Percentiles rank a stretch among this genome's conserved stretches.
These are phyloP conservation scores for Saururus chinensis DNA, from an alignment of 164 flowering plant species.

Conservation along the genomic window DNA sequence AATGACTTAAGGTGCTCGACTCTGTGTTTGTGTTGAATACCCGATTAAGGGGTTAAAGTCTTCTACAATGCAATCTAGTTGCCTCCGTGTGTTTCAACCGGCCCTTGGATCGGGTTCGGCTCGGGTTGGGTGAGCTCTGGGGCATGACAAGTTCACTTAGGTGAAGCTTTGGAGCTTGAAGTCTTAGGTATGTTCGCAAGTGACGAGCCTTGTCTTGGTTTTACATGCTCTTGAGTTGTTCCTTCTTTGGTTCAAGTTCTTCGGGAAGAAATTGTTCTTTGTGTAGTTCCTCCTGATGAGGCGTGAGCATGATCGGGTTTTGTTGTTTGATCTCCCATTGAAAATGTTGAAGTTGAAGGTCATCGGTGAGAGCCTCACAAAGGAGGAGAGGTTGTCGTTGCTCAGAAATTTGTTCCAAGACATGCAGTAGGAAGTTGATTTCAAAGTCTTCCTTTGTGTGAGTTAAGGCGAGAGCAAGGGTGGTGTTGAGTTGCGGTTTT, in stretches of 20 bases:
- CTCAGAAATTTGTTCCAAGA: constrained; percentile 35
- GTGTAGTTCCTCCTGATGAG: constrained; percentile 58
- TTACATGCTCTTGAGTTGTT: neutral
- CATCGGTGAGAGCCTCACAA: constrained; percentile 67
- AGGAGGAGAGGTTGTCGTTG: constrained; percentile 49
- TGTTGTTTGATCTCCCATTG: constrained; percentile 45
- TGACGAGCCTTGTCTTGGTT: neutral
- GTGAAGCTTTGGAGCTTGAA: constrained; percentile 79
- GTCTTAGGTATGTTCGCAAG: constrained; percentile 35
- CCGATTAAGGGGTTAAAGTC: too few species aligned
- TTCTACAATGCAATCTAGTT: too few species aligned
- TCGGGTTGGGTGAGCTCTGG: too few species aligned
- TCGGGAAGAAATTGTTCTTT: too few species aligned
- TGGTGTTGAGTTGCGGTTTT: neutral
- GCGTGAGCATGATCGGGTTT: constrained; percentile 55
- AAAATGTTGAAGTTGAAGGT: constrained; percentile 68
- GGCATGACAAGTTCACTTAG: constrained; percentile 86
- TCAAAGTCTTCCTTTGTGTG: constrained; percentile 69
- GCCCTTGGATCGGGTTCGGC: too few species aligned
- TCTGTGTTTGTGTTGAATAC: too few species aligned
- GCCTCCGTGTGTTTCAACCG: too few species aligned
- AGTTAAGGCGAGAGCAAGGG: constrained; percentile 1
- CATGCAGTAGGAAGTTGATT: constrained; percentile 63
- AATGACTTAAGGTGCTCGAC: too few species aligned
- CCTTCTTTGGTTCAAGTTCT: too few species aligned